Base-by-base conservation (phyloP, 192 early-diverging fungal species). In the Backusella luteola region DNA sequence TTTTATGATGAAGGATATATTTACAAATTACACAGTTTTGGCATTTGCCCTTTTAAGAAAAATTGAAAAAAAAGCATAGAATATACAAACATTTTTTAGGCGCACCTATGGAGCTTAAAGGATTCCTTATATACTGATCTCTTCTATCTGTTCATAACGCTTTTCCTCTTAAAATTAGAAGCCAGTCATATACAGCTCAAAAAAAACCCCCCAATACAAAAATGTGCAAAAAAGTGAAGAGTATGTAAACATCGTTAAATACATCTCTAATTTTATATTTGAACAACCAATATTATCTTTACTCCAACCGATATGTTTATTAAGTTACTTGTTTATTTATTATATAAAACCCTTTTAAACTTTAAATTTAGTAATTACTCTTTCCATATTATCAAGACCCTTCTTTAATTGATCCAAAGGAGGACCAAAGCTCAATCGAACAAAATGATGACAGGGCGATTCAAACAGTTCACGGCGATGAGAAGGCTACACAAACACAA, bases 1-100 rank as follows among this genome's bases (percentile, higher is more conserved):
- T 68, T 97, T 99, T 80, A 94, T 96, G 84, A 91, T 94, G 84
- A 98, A 97, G 82, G 98, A 99, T 80, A 91, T 96, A 80, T 89
- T 97, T 73, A 91, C 90, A 21, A 81, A 83, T 35, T 93, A 92
- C 76, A 93, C 93, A 17, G 75, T 95, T 9, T 26, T 92, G 6
- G 46, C 91, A 23, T 94, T 91, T 73, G 85, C 84, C 21, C 73
- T 89, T 15, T 34, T 87, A 39, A 74, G 74, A 77, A 41, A 77
- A 67, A 46, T 49, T 35, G 41, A 71, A 74, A 67, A 71, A 46
- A 56, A 11, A 11, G 8, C 21, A 56, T 63, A 63, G 12, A 21
- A 56, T 56, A 63, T 26, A 39, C 38, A 38, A 2, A 3, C 32
- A 32, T 32, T 32, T 32, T 32, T 32, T 32, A 32, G 2, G 32